Conservation (phyloP, 2,329 filamentous ascomycete species). For the Cladophialophora carrionii region DNA sequence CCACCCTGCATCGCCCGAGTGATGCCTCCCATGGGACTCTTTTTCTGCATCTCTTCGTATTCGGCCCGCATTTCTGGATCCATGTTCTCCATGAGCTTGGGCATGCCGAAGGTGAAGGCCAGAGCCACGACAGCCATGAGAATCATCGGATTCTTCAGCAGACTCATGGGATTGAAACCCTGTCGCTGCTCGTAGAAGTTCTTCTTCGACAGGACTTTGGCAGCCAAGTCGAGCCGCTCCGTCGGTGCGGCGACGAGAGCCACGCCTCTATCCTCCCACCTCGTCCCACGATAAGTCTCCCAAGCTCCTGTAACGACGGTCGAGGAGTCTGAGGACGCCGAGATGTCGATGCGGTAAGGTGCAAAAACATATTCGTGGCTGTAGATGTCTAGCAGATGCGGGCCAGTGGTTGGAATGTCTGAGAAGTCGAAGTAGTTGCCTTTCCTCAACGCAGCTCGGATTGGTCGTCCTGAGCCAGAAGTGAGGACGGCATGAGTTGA, state of each 20-base stretch:
- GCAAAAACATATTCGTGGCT: slow-evolving; percentile 74
- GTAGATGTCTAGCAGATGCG: slow-evolving; percentile 82
- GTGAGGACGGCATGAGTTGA: slow-evolving; percentile 58
- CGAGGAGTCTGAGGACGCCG: slow-evolving; percentile 43
- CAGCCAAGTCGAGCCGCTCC: slow-evolving; percentile 60
- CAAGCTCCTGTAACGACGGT: slow-evolving; percentile 40
- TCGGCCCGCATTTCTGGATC: slow-evolving; percentile 94
- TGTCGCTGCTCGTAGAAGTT: slow-evolving; percentile 75
- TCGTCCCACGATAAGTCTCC: slow-evolving; percentile 37
- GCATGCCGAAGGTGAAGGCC: slow-evolving; percentile 86
- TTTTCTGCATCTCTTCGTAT: slow-evolving; percentile 86
- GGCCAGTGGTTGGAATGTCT: slow-evolving; percentile 64
- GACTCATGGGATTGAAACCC: slow-evolving; percentile 74
- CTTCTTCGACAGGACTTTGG: slow-evolving; percentile 66
- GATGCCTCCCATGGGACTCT: slow-evolving; percentile 66
- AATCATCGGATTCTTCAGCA: slow-evolving; percentile 96
- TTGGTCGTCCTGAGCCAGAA: slow-evolving; percentile 46
- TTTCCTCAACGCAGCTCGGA: slow-evolving; percentile 51
- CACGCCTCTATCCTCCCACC: slow-evolving; percentile 37
- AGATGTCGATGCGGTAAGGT: slow-evolving; percentile 78
- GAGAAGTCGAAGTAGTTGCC: slow-evolving; percentile 72
- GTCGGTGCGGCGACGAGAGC: slow-evolving; percentile 32
- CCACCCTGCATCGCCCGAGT: slow-evolving; percentile 61
- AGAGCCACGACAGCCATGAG: slow-evolving; percentile 84
- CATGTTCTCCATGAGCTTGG: slow-evolving; percentile 96